These are phyloP conservation scores for Wickerhamomyces sydowiorum DNA, from an alignment of 805 yeast species.

Conservation along the genomic window DNA sequence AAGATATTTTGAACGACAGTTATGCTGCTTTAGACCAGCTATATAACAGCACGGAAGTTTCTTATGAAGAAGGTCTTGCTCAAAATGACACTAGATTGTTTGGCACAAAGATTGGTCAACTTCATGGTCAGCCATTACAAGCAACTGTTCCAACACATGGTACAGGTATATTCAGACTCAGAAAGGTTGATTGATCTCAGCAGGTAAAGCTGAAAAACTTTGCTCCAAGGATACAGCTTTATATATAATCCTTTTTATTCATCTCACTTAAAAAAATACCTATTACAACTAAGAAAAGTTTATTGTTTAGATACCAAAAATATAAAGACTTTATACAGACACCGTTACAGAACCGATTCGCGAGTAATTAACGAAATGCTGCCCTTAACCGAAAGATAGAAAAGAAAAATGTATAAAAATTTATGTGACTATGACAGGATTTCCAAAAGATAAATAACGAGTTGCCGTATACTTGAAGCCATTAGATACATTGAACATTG, in stretches of 20 bases:
- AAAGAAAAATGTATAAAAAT: not conserved
- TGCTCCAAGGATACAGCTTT: too few relatives aligned
- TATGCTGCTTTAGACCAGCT: not conserved
- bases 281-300: not conserved
- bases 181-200: too few relatives aligned
- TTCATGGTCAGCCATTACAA: not conserved
- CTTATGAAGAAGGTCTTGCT: constrained; percentile 4
- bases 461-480: too few relatives aligned
- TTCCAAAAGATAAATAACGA: too few relatives aligned
- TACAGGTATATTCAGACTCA: not conserved
- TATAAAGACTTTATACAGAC: too few relatives aligned
- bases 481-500: too few relatives aligned
- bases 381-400: not conserved
- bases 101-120: constrained; percentile 2
- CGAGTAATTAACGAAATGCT: too few relatives aligned
- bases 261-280: not conserved
- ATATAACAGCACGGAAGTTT: constrained; percentile 5
- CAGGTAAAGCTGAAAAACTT: too few relatives aligned
- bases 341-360: too few relatives aligned
- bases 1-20: not conserved
- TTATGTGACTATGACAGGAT: not conserved
- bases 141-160: not conserved
- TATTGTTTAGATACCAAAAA: too few relatives aligned
- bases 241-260: too few relatives aligned
- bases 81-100: constrained; percentile 5